phyloP scores from a whole-genome alignment of 768 basidiomycete species.

The Naganishia onofrii region DNA sequence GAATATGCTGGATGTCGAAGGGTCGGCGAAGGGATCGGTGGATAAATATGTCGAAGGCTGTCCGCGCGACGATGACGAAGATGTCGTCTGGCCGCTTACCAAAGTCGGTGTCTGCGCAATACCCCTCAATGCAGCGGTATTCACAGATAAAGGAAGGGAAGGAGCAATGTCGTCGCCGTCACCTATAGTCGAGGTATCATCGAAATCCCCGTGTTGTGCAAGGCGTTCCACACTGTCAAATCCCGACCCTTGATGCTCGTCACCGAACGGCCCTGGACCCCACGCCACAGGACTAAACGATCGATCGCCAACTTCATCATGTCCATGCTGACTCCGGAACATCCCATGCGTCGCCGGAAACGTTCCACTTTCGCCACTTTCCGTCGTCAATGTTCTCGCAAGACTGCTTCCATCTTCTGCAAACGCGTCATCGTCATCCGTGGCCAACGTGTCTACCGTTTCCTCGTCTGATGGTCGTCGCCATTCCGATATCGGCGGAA shows the following conservation, averaged over 20 bases:
- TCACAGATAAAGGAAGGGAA: constrained; percentile 3
- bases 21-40: constrained; percentile 19
- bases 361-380: constrained; percentile 15
- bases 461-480: constrained; percentile 13
- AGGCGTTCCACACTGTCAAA: not conserved
- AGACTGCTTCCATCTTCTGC: constrained; percentile 22
- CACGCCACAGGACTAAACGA: constrained; percentile 19
- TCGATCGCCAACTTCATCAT: constrained; percentile 2
- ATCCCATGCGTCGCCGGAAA: constrained; percentile 18
- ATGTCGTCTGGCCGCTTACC: not conserved
- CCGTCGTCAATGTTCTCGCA: constrained; percentile 20
- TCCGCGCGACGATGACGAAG: not conserved
- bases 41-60: not conserved
- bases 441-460: constrained; percentile 14
- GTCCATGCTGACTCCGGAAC: constrained; percentile 14
- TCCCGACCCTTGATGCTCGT: not conserved
- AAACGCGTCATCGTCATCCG: constrained; percentile 20
- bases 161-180: constrained; percentile 9
- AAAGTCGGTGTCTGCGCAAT: not conserved
- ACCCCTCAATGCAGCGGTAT: not conserved
- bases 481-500: not conserved
- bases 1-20: not conserved
- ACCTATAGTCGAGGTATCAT: constrained; percentile 6
- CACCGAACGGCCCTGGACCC: constrained; percentile 21
- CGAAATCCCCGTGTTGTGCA: constrained; percentile 9